phyloP scores from a whole-genome alignment of 83 land plant species.

The Thuja plicata region DNA sequence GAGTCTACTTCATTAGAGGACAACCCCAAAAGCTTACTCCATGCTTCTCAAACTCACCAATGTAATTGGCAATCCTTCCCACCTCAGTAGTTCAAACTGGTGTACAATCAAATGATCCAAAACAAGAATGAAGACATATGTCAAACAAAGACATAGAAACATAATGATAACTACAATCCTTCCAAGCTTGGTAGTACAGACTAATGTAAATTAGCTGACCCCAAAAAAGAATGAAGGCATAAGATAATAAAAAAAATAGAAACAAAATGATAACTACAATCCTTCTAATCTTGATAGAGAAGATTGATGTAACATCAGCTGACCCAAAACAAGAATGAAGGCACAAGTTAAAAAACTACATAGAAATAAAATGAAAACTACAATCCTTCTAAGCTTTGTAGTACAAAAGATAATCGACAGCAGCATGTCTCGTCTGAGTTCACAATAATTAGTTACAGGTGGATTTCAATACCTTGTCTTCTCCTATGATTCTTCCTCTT shows the following conservation, averaged over 20 bases:
- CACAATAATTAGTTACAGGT: too few species aligned
- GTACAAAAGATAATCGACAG: too few species aligned
- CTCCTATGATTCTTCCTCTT: too few species aligned
- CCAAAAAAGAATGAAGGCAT: not conserved
- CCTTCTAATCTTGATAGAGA: conserved; percentile 87
- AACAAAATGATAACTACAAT: conserved; percentile 26
- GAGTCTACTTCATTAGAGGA: conserved; percentile 75
- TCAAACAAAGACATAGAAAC: not conserved
- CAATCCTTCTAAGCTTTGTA: conserved; percentile 42
- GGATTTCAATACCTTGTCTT: too few species aligned
- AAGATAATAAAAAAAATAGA: not conserved
- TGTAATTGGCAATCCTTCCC: conserved; percentile 67
- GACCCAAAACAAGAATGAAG: not conserved
- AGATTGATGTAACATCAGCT: conserved; percentile 94
- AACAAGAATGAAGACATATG: not conserved
- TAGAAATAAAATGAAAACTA: not conserved
- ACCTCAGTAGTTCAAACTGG: conserved; percentile 98
- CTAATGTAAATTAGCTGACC: conserved; percentile 87
- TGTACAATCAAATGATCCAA: conserved; percentile 80
- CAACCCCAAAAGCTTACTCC: conserved; percentile 90
- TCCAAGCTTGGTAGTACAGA: conserved; percentile 92
- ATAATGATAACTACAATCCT: conserved; percentile 35
- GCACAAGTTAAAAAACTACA: not conserved
- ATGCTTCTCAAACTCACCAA: conserved; percentile 68
- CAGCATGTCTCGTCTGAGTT: too few species aligned